Base-by-base conservation (phyloP, 2,329 filamentous ascomycete genomes). In the Penicillium corylophilum region DNA sequence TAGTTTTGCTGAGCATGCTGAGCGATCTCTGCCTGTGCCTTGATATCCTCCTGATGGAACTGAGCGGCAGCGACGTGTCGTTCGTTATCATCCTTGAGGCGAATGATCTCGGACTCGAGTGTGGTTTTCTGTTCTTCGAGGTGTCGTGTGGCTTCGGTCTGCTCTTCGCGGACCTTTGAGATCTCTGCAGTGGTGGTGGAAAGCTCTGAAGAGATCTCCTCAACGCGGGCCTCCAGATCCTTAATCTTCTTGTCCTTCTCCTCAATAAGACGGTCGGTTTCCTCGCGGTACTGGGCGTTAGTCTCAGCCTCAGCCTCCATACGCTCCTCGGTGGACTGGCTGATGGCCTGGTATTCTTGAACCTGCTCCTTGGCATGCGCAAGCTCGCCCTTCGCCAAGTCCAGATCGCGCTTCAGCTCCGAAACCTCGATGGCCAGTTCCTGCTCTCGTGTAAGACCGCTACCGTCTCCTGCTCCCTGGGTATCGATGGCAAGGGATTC, bases 1-100 rank as follows among this genome's bases (percentile, higher is more conserved):
- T 99, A 99, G 61, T 94, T 92, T 67, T 95, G 88, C 69, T 99
- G 94, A 3, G 94, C 91, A 70, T 90, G 89, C 47, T 90, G 86
- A 2, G 94, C 91, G 64, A 99, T 97, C 40, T 95, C 89, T 24
- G 93, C 92, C 71, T 99, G 94, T 0, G 90, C 87, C 55, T 94
- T 92, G 38, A 97, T 83, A 64, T 97, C 92, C 63, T 95, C 88
- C 67, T 95, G 90, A 67, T 96, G 89, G 67, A 88, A 90, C 59
- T 89, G 86, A 28, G 90, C 86, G 44, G 91, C 87, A 54, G 90
- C 88, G 54, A 85, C 80, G 68, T 93, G 87, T 47, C 88, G 84
- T 59, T 91, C 88, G 51, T 88, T 87, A 60, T 95, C 88, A 43
- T 95, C 90, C 69, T 89, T 94, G 24, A 97, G 77, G 29, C 90